Base-by-base conservation (phyloP, 192 early-diverging fungal genomes). In the Jimgerdemannia lactiflua region DNA sequence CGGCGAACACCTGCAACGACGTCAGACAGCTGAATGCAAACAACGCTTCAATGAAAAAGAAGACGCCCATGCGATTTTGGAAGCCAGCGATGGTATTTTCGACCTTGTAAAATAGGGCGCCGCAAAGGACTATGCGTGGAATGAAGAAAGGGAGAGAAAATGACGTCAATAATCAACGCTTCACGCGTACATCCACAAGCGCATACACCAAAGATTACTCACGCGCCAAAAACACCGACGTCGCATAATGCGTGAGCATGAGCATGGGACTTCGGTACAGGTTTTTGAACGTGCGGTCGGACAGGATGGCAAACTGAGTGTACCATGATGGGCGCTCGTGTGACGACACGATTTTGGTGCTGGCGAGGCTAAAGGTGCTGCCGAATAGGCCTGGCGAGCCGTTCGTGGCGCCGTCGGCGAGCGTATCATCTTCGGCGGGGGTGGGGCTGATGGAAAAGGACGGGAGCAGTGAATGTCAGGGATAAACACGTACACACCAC, bases 241-340 rank as follows among this genome's bases (percentile, higher is more conserved):
- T 87, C 11, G 84, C 77, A 75, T 92, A 93, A 74, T 96, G 95
- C 64, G 91, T 86, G 41, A 88, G 81, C 80, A 96, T 86, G 69
- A 96, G 77, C 84, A 90, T 86, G 3, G 93, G 93, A 70, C 94
- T 94, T 19, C 95, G 87, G 70, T 93, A 91, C 8, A 96, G 82
- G 77, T 95, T 95, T 80, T 94, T 94, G 75, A 94, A 87, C 10
- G 93, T 93, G 65, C 95, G 82, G 44, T 90, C 87, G 10, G 89
- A 86, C 7, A 96, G 80, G 71, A 96, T 92, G 54, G 77, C 80
- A 82, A 94, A 92, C 73, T 95, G 93, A 0, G 86, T 90, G 70
- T 82, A 86, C 79, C 86, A 87, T 4, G 85, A 83, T 3, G 93
- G 86, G 9, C 92, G 78, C 68, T 82, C 79, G 73, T 88, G 84